Base-by-base conservation (phyloP, 2,329 filamentous ascomycete genomes). In the Ophiostoma montium region DNA sequence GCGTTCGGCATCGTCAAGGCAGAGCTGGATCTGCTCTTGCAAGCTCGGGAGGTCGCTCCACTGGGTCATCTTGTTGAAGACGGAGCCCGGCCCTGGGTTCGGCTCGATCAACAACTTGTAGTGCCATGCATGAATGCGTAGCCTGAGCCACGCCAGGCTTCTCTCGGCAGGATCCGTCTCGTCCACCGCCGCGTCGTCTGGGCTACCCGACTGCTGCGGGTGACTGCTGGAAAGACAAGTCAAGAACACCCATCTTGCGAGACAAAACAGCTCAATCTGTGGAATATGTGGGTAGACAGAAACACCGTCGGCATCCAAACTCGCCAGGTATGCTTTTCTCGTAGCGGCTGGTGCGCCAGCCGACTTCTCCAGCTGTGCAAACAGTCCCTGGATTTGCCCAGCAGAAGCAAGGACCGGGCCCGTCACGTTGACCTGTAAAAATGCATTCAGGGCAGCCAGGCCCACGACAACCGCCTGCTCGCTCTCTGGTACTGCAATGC, bases 401-500 rank as follows among this genome's bases (percentile, higher is more conserved):
- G 56, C 52, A 4, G 50, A 47, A 6, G 70, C 66, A n/a, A 94
- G 68, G 0, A 87, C 82, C 1, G 89, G 89, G 0, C 89, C 89
- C 3, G 89, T 95, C 48, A 94, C 84, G 61, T 87, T 95, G 1
- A 80, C 79, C 62, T 95, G 89, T 15, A 95, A 65, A 61, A 95
- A 95, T 11, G 82, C 77, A 59, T 86, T 75, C 11, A 95, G 71
- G 2, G 82, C 76, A 1, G 83, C 80, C 44, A 86, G 67, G 10
- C 79, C 85, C 32, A 84, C 67, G 48, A 78, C 54, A 8, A 52
- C 39, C 6, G 54, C 50, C 15, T 36, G 12, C 12, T 36, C 13
- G 16, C 18, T 44, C 5, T 13, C 15, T 32, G 35, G 2, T 13
- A 23, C 13, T 15, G 38, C 19, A 27, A 15, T 27, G 38, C 19